A percentile compares a stretch with the other conserved stretches of the same genome.
phyloP scores from a whole-genome alignment of 2,329 filamentous ascomycete genomes.

The Phialophora chinensis region DNA sequence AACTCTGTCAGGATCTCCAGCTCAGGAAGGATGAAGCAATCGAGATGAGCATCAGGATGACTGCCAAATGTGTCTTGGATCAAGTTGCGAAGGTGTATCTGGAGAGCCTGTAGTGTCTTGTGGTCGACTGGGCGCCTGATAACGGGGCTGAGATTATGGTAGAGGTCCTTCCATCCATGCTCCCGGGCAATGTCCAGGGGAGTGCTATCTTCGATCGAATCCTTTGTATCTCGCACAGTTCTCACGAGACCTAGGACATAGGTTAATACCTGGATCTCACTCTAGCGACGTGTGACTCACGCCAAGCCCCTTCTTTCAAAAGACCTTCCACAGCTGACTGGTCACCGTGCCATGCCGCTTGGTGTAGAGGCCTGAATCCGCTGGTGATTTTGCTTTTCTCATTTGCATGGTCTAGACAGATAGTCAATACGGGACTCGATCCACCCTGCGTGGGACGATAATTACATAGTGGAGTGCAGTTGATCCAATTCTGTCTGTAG shows the following conservation, averaged over 20 bases:
- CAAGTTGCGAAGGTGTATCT: background rate
- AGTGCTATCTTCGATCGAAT: background rate
- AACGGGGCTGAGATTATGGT: background rate
- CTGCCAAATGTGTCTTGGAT: background rate
- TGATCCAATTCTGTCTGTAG: background rate
- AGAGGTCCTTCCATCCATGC: background rate
- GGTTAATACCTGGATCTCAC: background rate
- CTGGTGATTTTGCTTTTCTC: background rate
- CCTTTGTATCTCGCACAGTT: background rate
- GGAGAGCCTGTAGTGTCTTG: background rate
- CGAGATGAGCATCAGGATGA: slow-evolving; percentile 12
- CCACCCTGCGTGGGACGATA: background rate
- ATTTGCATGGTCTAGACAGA: background rate
- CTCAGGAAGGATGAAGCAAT: slow-evolving; percentile 13
- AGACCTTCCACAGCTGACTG: background rate
- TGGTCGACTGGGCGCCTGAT: background rate
- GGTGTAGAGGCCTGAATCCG: background rate
- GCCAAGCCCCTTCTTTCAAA: background rate
- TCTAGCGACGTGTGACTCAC: background rate
- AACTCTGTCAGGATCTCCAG: slow-evolving; percentile 16
- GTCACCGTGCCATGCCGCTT: background rate
- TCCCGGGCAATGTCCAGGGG: background rate
- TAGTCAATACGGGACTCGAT: background rate
- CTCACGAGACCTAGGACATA: background rate
- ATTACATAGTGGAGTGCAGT: background rate